Percentiles rank a stretch among this genome's conserved stretches.
Evolutionary conservation across 2,329 filamentous ascomycete genomes (phyloP).

Genomic region (Byssoonygena ceratinophila): DNA sequence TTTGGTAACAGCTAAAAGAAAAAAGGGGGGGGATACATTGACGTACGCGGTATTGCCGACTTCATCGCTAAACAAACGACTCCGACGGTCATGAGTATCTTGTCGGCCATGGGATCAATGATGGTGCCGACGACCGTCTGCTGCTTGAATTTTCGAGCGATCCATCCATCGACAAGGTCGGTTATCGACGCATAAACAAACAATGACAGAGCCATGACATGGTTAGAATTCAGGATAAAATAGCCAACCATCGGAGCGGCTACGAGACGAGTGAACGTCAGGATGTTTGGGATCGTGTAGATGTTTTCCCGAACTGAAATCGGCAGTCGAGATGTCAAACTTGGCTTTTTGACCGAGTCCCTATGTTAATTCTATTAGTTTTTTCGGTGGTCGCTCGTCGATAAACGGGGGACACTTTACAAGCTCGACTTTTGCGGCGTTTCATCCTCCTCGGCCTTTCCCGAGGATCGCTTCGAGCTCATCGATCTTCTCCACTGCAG

Average conservation of each 20-base stretch:
- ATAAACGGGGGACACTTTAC: conserved; percentile 2
- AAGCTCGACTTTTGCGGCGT: not conserved
- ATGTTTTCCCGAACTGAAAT: conserved; percentile 65
- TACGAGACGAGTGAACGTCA: conserved; percentile 75
- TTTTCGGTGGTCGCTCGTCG: not conserved
- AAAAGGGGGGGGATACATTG: not conserved
- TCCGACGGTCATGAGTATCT: conserved; percentile 85
- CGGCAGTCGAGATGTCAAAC: conserved; percentile 27
- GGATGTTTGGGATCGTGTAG: conserved; percentile 87
- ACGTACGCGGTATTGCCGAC: conserved; percentile 65
- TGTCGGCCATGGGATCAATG: conserved; percentile 95
- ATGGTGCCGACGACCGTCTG: conserved; percentile 91
- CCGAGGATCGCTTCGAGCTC: conserved; percentile 4
- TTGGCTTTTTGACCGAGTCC: conserved; percentile 17
- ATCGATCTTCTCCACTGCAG: conserved; percentile 3
- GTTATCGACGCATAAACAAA: conserved; percentile 88
- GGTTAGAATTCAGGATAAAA: conserved; percentile 71
- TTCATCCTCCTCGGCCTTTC: conserved; percentile 2
- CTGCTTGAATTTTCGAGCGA: conserved; percentile 75
- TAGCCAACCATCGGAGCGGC: conserved; percentile 81
- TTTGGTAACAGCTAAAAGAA: too few species aligned
- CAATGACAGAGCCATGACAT: conserved; percentile 67
- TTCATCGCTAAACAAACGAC: conserved; percentile 77
- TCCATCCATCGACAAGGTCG: conserved; percentile 86
- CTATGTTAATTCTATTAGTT: not conserved